Evolutionary conservation across 2,329 filamentous ascomycete genomes (phyloP).

Genomic region (Lecanoromycetidae sp.): DNA sequence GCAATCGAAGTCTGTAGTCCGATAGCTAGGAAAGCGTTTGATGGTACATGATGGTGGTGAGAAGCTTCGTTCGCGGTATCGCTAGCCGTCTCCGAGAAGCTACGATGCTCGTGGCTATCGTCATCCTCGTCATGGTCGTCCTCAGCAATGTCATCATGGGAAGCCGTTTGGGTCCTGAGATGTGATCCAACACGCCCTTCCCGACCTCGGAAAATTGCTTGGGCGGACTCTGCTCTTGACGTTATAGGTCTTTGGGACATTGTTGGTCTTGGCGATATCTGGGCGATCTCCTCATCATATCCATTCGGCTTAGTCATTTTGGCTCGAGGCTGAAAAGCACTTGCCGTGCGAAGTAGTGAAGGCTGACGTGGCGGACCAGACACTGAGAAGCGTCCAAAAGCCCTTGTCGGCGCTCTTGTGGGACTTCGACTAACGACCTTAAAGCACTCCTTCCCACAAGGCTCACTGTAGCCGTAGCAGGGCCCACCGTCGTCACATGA

Average conservation of each 20-base stretch:
- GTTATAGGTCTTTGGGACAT: constrained; percentile 3
- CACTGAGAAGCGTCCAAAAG: constrained; percentile 2
- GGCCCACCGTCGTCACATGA: constrained; percentile 46
- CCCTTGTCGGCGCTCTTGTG: constrained; percentile 5
- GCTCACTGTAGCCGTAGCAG: constrained; percentile 50
- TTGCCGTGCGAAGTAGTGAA: constrained; percentile 14
- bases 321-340: constrained; percentile 5
- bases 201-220: constrained; percentile 12
- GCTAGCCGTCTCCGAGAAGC: neutral
- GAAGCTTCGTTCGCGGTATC: constrained; percentile 14
- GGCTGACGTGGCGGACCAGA: constrained; percentile 9
- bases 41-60: constrained; percentile 85
- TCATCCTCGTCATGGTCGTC: neutral
- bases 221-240: neutral
- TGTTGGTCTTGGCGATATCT: neutral
- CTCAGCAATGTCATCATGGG: neutral
- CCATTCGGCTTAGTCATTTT: neutral
- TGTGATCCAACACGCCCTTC: constrained; percentile 4
- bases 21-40: constrained; percentile 85
- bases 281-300: constrained; percentile 8
- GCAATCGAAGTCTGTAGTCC: constrained; percentile 93
- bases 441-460: constrained; percentile 50
- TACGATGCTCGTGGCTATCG: neutral
- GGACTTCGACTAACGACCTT: constrained; percentile 29
- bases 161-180: too few relatives aligned